Base-by-base conservation (phyloP, 164 flowering plant species). In the Kingdonia uniflora region DNA sequence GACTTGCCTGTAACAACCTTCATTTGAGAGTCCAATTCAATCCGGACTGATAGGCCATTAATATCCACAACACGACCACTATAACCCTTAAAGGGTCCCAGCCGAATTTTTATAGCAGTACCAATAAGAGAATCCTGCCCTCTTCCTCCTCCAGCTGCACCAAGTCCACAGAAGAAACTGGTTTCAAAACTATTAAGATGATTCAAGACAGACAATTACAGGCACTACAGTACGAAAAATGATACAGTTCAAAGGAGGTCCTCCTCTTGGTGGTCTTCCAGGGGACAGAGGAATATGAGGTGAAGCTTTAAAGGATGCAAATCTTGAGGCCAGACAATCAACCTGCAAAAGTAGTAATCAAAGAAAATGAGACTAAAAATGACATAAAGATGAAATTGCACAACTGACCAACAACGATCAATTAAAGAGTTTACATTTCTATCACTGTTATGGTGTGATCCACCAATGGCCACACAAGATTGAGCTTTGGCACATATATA, bases 11-110 rank as follows among this genome's bases (percentile, higher is more conserved):
- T 78, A 46, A 94, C 94, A 59, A 78, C 79, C 77, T 77, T 89
- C 99, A 94, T 89, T 51, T 80, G 92, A 1, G 96, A 80, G 61
- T 94, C 97, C 59, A 94, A 53, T 57, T 94, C 97, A 65, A 94
- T 72, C 19, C 97, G 79, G 21, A 85, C 97, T 11, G 67, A 63
- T 52, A 59, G 54, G 11, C 96, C 96, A 52, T 80, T 80, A 23
- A 87, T 63, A 52, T 82, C 97, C 24, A 64, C 67, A 60, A 94
- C 92, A 63, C 87, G 90, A 17, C 99, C 99, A 57, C 87, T 83
- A 58, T 82, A 87, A n/a, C 99, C 99, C 65, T 87, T 94, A 56
- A 56, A 85, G 42, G 83, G 85, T 51, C 99, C 99, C 37, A 63
- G 67, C 19, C 95, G 86, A 55, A 94, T 68, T 74, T 87, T 94